Evolutionary conservation across 805 yeast species (phyloP), one percentile per base, ranked within the genome.

Genomic region (Kluyveromyces lactis): DNA sequence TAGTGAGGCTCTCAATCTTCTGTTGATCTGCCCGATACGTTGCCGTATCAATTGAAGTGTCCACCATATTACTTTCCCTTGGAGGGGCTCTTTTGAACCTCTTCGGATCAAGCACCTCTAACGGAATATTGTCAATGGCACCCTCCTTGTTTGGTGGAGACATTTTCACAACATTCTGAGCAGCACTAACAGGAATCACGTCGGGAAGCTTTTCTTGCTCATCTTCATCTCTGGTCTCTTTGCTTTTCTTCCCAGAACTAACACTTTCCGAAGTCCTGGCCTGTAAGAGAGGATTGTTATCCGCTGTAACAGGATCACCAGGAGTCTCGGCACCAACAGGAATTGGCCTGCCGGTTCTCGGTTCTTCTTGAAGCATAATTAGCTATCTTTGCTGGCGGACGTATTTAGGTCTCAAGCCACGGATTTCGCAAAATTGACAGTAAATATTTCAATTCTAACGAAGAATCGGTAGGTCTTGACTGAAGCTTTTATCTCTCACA

Each of bases 71-170:
- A n/a, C 39, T 42, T 17, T 50, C 46, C 40, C 63, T 52, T 1
- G 56, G 47, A 12, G 55, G 53, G 2, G 49, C 51, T 6, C 33
- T 31, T 27, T 41, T 38, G 33, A 44, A 40, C 16, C 50, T 49
- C 6, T 46, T 42, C 4, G 60, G 57, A 34, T 51, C 55, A 9
- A 57, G 41, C 10, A 47, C 43, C 33, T 60, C 63, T 35, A 56
- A 33, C 7, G 62, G 62, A 3, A 59, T 51, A 2, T 58, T 44
- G 1, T 55, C 58, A n/a, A 57, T 43, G 7, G 58, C 48, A 3
- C 61, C 60, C 16, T 45, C 40, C 0, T 30, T 31, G 24, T 51
- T 56, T 5, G 60, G 58, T 21, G 33, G 38, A 3, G 60, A 60
- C 27, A 58, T 32, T 17, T 51, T 48, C 4, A 31, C 41, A 1